Evolutionary conservation across 2,329 filamentous ascomycete species (phyloP), one percentile per base, ranked within the genome.

Genomic region (Parafenestella ontariensis): DNA sequence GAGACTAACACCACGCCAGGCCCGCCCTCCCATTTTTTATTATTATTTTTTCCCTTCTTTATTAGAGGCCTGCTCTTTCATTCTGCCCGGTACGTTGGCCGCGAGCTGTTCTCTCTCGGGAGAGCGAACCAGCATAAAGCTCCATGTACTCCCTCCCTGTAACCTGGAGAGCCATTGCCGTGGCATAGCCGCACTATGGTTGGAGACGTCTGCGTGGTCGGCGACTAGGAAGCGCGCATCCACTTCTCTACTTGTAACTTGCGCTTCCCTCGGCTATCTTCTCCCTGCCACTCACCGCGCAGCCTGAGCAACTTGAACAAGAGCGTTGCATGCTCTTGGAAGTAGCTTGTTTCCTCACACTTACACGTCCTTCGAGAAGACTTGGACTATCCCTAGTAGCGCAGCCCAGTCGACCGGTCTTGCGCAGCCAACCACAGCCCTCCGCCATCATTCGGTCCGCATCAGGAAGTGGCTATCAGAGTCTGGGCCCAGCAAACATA

Each of bases 391-490:
- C 39, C 33, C 49, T 50, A 49, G 50, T 47, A 48, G 52, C 44
- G 49, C 40, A 26, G 20, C 51, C 49, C 49, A 18, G 31, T 29
- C n/a, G 44, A 45, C 43, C 37, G 49, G 47, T 47, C 28, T 46
- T 59, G 56, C 56, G 51, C 53, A 36, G 55, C 59, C 51, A 39
- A 42, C 45, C 53, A 51, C 53, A 31, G 52, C 42, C 31, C 49
- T 41, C 47, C 23, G 48, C 49, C 11, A 58, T 21, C 51, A 40
- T 44, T 46, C 28, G 28, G 34, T 50, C 29, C 51, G 33, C 40
- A 31, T 49, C 26, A 23, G 52, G 43, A 24, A 42, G 46, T 24
- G 56, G 46, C 59, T 17, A 49, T 46, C 17, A 31, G 36, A 40
- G 51, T 58, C 59, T 59, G 56, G 59, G 50, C 59, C 49, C 46